Base-by-base conservation (phyloP, 768 basidiomycete species). In the Xanthoconium purpureum region DNA sequence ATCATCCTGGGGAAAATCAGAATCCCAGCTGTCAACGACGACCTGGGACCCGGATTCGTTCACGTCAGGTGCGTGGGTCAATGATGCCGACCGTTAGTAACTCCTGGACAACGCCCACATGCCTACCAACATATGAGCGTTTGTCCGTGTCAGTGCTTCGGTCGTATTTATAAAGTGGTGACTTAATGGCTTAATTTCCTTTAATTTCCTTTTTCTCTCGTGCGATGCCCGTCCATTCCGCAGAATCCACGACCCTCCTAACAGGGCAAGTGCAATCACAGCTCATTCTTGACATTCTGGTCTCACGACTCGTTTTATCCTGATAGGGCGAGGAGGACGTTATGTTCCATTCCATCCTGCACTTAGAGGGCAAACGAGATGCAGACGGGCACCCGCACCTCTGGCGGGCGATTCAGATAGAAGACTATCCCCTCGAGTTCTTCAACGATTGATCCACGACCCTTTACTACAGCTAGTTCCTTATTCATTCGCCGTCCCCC, bases 1-100 rank as follows among this genome's bases (percentile, higher is more conserved):
- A 81, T 91, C 54, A 81, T 92, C 57, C 68, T 92, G 12, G 89
- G 90, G 29, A 90, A 91, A 77, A 80, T 91, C 68, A 80, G 80
- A 62, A 77, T 91, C 44, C 86, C 87, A 9, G 85, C 80, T 20
- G 73, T 89, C 51, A 74, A 80, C 8, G 88, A 89, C 63, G 73
- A 81, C 63, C 18, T 62, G 32, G 87, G 88, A 30, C 76, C 77
- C 62, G 88, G 88, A 12, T 89, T 79, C 63, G 63, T 90, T 51
- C 88, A 91, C 60, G 81, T 90, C 66, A 81, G 87, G 88, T 88
- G 62, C 62, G 77, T 70, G 48, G 39, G 11, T 39, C 24, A 24
- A 24, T 53, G 36, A 48, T 53, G 11, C 20, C 43, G 52, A 39
- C 35, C 38, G 20, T 30, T 33, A 7, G 45, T 6, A 30, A 12